A percentile compares a stretch with the other conserved stretches of the same genome.
Conservation (phyloP, 2,329 filamentous ascomycete genomes). For the Coniochaeta sp. region DNA sequence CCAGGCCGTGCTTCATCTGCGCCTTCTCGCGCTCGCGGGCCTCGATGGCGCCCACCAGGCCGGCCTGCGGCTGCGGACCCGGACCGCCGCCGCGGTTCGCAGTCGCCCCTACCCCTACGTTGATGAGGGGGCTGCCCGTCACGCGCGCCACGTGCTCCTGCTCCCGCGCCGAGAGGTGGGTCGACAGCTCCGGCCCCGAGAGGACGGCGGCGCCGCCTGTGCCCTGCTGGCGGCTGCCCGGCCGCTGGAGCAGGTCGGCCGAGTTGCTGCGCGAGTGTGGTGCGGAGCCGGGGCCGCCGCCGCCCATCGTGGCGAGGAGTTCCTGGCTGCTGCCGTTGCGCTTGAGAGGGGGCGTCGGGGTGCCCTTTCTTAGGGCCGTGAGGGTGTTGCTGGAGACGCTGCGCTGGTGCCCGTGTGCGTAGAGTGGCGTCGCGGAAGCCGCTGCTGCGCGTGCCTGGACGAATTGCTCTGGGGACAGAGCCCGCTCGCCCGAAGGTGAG, state of each 20-base stretch:
- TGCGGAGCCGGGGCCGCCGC: no score
- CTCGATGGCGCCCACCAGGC: slow-evolving; percentile 73
- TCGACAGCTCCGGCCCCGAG: slow-evolving; percentile 34
- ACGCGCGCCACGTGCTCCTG: slow-evolving; percentile 82
- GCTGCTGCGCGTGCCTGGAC: slow-evolving; percentile 68
- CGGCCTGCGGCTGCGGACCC: slow-evolving; percentile 35
- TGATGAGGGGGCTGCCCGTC: slow-evolving; percentile 70
- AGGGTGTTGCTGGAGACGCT: slow-evolving; percentile 46
- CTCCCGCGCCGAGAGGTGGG: slow-evolving; percentile 73
- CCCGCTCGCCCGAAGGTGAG: slow-evolving; percentile 35
- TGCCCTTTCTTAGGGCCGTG: slow-evolving; percentile 26
- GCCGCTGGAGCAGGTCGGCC: slow-evolving; percentile 38
- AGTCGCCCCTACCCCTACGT: slow-evolving; percentile 41
- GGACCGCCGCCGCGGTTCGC: slow-evolving; percentile 30
- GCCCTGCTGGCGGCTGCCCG: slow-evolving; percentile 54
- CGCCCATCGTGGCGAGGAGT: slow-evolving; percentile 18
- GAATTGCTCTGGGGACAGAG: slow-evolving; percentile 70
- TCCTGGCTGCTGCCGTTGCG: slow-evolving; percentile 34
- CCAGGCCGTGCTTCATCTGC: slow-evolving; percentile 60
- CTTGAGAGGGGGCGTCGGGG: slow-evolving; percentile 34
- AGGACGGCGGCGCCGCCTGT: slow-evolving; percentile 36
- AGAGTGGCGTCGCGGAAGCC: slow-evolving; percentile 40
- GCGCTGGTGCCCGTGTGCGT: slow-evolving; percentile 46
- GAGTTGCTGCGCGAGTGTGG: slow-evolving; percentile 40
- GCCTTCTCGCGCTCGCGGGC: slow-evolving; percentile 71